Evolutionary conservation across 371 early-diverging fungal genomes (phyloP), one percentile per base, ranked within the genome.

Genomic region (Dinochytrium kinnereticum): DNA sequence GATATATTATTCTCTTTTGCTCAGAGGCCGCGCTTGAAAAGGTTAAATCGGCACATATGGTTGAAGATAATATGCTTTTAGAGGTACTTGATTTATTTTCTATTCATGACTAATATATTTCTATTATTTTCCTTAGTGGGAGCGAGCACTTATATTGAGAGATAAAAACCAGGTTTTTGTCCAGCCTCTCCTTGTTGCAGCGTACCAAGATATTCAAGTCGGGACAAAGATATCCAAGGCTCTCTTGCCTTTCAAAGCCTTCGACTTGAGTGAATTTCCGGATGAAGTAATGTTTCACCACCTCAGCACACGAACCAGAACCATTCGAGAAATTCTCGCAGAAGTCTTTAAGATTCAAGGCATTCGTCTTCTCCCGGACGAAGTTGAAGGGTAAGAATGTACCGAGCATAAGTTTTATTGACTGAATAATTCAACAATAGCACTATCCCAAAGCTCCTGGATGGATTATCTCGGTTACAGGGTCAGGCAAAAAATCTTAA

Each of bases 1-100:
- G 34, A 33, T 34, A 40, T 40, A 55, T 69, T 33, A 36, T 69
- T 15, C 33, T 53, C n/a, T 69, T 69, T 61, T 61, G 61, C 61
- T 61, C 61, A 5, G 61, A 61, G 36, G 61, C 61, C 10, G 61
- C 61, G 17, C 34, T 61, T 5, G 61, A 61, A 24, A 61, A 61
- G 24, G 61, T 61, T 17, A 61, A 61, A 37, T 13, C 36, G 30
- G 61, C 61, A 10, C 61, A 61, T 61, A 15, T 33, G 19, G 61
- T 61, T 31, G 61, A 61, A 26, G 61, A 61, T 61, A 61, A 61
- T 36, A 61, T 61, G 61, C 24, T 61, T 3, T 24, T 61, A 26
- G 61, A 61, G 61, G 61, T 61, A 15, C 7, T 10, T 30, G 37
- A 13, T 34, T 15, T 10, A 34, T 61, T 26, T 5, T 24, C 5